Evolutionary conservation across 768 basidiomycete species (phyloP).

Genomic region (Tricholoma terreum): DNA sequence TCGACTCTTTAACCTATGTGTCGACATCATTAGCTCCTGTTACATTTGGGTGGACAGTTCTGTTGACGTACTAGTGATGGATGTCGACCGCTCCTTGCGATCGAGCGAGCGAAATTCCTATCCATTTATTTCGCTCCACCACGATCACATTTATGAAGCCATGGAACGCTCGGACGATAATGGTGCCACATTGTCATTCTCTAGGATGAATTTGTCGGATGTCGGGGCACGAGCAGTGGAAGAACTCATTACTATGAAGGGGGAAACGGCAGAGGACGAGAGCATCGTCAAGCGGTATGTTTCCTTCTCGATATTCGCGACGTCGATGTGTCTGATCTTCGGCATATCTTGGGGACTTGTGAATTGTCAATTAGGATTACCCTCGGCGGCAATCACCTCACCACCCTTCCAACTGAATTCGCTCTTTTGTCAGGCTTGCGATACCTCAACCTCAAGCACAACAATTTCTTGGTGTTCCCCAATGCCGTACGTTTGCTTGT

Average conservation of each 20-base stretch:
- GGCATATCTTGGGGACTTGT: neutral
- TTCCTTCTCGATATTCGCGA: neutral
- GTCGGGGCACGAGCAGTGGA: slow-evolving; percentile 73
- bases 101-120: slow-evolving; percentile 12
- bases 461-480: slow-evolving; percentile 79
- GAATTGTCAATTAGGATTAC: slow-evolving; percentile 60
- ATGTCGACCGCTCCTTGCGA: slow-evolving; percentile 24
- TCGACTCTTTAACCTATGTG: neutral
- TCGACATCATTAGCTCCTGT: neutral
- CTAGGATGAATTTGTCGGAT: slow-evolving; percentile 73
- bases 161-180: slow-evolving; percentile 65
- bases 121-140: slow-evolving; percentile 40
- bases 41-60: neutral
- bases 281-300: slow-evolving; percentile 60
- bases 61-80: slow-evolving; percentile 5
- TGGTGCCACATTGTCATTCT: slow-evolving; percentile 82
- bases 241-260: slow-evolving; percentile 64
- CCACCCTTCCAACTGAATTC: slow-evolving; percentile 73
- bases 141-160: slow-evolving; percentile 63
- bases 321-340: neutral
- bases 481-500: slow-evolving; percentile 63
- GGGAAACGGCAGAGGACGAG: slow-evolving; percentile 46
- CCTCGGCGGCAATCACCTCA: slow-evolving; percentile 79
- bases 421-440: slow-evolving; percentile 67
- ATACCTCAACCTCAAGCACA: slow-evolving; percentile 86